Base-by-base conservation (phyloP, 2,329 filamentous ascomycete species). In the Orbilia blumenaviensis region DNA sequence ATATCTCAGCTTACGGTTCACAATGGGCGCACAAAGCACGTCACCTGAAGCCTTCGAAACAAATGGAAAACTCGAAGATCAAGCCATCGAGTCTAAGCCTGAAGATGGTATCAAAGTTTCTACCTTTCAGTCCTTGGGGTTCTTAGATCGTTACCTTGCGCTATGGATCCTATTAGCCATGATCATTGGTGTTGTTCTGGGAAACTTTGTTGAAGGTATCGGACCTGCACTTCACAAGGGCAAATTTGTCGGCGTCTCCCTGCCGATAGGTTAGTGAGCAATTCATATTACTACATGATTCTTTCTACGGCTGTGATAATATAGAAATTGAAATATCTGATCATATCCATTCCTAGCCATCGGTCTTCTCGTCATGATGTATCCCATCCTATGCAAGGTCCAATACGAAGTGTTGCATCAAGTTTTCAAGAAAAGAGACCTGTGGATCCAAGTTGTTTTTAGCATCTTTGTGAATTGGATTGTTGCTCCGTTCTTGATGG, bases 311-410 rank as follows among this genome's bases (percentile, higher is more conserved):
- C 12, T 12, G n/a, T 16, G 1, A 8, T 16, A 8, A 6, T 42
- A 8, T 18, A 42, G 16, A 27, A 44, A 4, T 25, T 36, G 16
- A 18, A 44, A 27, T 16, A 29, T 29, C 52, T 56, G 3, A 56
- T 38, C 3, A 18, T 16, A 38, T 23, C 21, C 9, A 18, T 1
- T 0, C 2, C 0, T 36, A 66, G 92, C 92, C 0, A 84, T 96
- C 54, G 92, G 93, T 0, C 84, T 96, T 0, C 86, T 96, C 0
- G 89, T 96, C 44, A 96, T 96, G 92, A 96, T 96, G 92, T 96
- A 95, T 81, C 93, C 93, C 0, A 96, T 96, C 74, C 85, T 96
- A 0, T 96, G 92, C 86, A 95, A 95, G 82, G 91, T 96, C 4
- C 88, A 88, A 42, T 95, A 89, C 82, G 92, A 96, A 82, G 87